These are phyloP conservation scores for Austroboletus festivus DNA, from an alignment of 768 basidiomycete genomes.

Conservation along the genomic window DNA sequence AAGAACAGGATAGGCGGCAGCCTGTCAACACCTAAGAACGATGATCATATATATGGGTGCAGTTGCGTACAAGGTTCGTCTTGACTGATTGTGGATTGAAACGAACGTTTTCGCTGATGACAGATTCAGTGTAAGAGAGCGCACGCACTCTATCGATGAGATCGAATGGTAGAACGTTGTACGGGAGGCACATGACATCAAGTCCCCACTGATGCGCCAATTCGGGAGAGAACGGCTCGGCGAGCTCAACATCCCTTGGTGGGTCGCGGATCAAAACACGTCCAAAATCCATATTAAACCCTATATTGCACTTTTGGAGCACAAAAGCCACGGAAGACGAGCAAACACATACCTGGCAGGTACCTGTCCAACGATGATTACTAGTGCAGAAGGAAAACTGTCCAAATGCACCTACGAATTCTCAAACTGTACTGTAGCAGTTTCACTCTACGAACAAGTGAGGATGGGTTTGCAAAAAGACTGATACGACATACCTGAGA, in stretches of 20 bases:
- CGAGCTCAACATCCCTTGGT: constrained; percentile 19
- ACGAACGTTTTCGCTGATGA: constrained; percentile 36
- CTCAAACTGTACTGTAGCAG: constrained; percentile 34
- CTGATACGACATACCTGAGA: constrained; percentile 21
- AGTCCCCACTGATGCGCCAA: constrained; percentile 46
- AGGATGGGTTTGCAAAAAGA: constrained; percentile 2
- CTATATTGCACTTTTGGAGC: constrained; percentile 8
- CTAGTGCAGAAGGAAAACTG: constrained; percentile 6
- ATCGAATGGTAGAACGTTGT: constrained; percentile 50
- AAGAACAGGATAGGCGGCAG: constrained; percentile 59
- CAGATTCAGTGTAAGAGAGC: constrained; percentile 36
- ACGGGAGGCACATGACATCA: constrained; percentile 57
- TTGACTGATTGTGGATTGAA: constrained; percentile 45
- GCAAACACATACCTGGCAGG: constrained; percentile 24
- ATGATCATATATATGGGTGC: constrained; percentile 1
- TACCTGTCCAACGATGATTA: constrained; percentile 23
- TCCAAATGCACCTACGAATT: constrained; percentile 44
- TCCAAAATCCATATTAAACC: constrained; percentile 36
- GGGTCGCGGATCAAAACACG: constrained; percentile 38
- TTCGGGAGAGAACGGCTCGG: constrained; percentile 48
- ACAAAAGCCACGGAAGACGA: not conserved
- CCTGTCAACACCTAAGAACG: constrained; percentile 32
- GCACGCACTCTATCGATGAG: constrained; percentile 37
- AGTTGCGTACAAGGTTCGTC: constrained; percentile 41
- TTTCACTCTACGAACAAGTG: constrained; percentile 27